A percentile compares a stretch with the other conserved stretches of the same genome.
phyloP scores from a whole-genome alignment of 2,329 filamentous ascomycete species.

The Pseudofabraea citricarpa region DNA sequence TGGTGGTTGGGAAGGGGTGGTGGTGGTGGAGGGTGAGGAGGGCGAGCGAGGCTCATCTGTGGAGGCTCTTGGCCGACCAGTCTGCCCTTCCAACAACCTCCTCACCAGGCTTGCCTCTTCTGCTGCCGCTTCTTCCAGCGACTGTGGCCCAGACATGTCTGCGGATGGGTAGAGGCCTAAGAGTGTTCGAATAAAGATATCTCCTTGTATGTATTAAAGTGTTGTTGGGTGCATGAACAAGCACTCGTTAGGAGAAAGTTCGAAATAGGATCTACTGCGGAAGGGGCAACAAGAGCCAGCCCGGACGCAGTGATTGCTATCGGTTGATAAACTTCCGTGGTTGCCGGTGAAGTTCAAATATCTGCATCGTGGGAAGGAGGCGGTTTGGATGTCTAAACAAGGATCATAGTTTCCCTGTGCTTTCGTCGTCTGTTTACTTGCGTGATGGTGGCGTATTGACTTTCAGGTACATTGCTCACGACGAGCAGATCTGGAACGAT shows the following conservation, averaged over 20 bases:
- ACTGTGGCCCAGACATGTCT: not conserved
- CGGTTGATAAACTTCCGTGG: conserved; percentile 28
- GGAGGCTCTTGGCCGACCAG: not conserved
- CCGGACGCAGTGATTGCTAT: conserved; percentile 15
- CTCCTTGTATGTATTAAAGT: not conserved
- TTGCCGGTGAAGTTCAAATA: conserved; percentile 22
- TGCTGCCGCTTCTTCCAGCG: not conserved
- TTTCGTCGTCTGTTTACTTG: too few relatives aligned
- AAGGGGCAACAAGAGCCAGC: conserved; percentile 11
- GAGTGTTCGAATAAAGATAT: not conserved
- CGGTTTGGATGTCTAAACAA: too few relatives aligned
- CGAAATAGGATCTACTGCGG: not conserved
- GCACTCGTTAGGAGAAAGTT: not conserved
- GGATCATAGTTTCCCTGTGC: too few relatives aligned
- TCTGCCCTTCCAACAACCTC: not conserved
- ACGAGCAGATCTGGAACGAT: too few relatives aligned
- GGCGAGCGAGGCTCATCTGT: not conserved
- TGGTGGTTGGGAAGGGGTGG: conserved; percentile 48
- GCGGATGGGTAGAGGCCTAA: not conserved
- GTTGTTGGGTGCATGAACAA: not conserved
- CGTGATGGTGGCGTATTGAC: too few relatives aligned
- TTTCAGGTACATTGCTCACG: too few relatives aligned
- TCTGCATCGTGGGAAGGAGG: conserved; percentile 27
- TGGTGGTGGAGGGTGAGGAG: not conserved
- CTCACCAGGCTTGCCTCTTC: not conserved